These are phyloP conservation scores for Colletotrichum lini DNA, from an alignment of 2,329 filamentous ascomycete species.

Conservation along the genomic window DNA sequence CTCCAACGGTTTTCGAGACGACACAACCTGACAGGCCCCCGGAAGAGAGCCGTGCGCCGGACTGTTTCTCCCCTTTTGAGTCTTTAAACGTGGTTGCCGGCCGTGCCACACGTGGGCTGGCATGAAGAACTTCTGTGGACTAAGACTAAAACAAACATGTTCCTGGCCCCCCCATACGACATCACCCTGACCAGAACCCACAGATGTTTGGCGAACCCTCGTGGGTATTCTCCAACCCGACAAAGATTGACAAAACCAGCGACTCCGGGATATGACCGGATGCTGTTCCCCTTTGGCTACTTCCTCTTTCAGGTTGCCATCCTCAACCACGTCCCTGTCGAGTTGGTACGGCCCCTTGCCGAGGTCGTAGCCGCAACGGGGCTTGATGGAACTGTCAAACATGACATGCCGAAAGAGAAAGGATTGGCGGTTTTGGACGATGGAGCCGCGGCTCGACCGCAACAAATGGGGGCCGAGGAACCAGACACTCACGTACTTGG, in stretches of 20 bases:
- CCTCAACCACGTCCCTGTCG: background rate
- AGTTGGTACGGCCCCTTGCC: background rate
- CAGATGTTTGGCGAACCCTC: background rate
- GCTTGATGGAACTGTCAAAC: slow-evolving; percentile 17
- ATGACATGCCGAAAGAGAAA: slow-evolving; percentile 27
- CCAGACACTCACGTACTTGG: background rate
- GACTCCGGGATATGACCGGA: slow-evolving; percentile 12
- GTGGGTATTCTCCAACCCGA: slow-evolving; percentile 15
- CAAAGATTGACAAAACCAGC: slow-evolving; percentile 19
- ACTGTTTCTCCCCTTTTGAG: background rate
- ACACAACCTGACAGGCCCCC: slow-evolving; percentile 4
- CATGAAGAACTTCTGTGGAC: background rate
- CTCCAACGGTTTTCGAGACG: slow-evolving; percentile 15
- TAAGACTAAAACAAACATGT: background rate
- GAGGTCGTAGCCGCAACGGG: slow-evolving; percentile 26
- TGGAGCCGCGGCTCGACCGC: slow-evolving; percentile 7
- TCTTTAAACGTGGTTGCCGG: background rate
- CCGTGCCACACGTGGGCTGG: too few relatives aligned
- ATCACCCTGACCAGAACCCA: slow-evolving; percentile 11
- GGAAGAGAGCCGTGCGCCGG: slow-evolving; percentile 20
- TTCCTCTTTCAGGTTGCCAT: background rate
- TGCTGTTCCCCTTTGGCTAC: slow-evolving; percentile 8
- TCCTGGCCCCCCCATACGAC: slow-evolving; percentile 1
- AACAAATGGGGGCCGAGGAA: background rate
- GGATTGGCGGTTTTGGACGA: slow-evolving; percentile 11